phyloP scores from a whole-genome alignment of 1,284 basidiomycete genomes.

The Neonothopanus nambi region DNA sequence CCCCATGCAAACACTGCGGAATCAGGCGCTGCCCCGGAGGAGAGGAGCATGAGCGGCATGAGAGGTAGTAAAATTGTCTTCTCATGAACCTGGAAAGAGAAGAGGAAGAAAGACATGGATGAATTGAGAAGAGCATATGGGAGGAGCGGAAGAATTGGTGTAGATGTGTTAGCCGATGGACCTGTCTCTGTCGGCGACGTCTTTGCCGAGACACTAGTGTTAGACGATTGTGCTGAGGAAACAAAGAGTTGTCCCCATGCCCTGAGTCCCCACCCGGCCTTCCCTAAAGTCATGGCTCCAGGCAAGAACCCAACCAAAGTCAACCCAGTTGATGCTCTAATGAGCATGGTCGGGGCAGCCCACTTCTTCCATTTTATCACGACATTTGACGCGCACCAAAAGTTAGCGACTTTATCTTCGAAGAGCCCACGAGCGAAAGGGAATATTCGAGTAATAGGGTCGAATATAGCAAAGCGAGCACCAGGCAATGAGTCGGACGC shows the following conservation, averaged over 20 bases:
- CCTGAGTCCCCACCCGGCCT: slow-evolving; percentile 43
- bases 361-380: slow-evolving; percentile 77
- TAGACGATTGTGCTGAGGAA: not conserved
- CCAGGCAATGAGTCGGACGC: not conserved
- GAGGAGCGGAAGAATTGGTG: slow-evolving; percentile 60
- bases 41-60: slow-evolving; percentile 78
- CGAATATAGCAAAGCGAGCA: slow-evolving; percentile 43
- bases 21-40: slow-evolving; percentile 62
- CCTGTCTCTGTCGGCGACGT: slow-evolving; percentile 1
- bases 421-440: slow-evolving; percentile 90
- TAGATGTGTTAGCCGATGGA: slow-evolving; percentile 21
- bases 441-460: slow-evolving; percentile 82
- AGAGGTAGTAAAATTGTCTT: slow-evolving; percentile 91
- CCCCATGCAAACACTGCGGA: slow-evolving; percentile 78
- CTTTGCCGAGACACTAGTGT: slow-evolving; percentile 12
- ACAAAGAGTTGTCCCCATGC: not conserved
- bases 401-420: slow-evolving; percentile 96
- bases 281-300: slow-evolving; percentile 54
- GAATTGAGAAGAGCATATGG: slow-evolving; percentile 73
- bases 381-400: slow-evolving; percentile 94
- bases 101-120: slow-evolving; percentile 89
- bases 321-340: slow-evolving; percentile 58
- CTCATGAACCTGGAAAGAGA: slow-evolving; percentile 96
- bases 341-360: slow-evolving; percentile 46
- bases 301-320: slow-evolving; percentile 69